A percentile compares a stretch with the other conserved stretches of the same genome.
Evolutionary conservation across 495 filamentous ascomycete species (phyloP).

Genomic region (Baudoinia panamericana): DNA sequence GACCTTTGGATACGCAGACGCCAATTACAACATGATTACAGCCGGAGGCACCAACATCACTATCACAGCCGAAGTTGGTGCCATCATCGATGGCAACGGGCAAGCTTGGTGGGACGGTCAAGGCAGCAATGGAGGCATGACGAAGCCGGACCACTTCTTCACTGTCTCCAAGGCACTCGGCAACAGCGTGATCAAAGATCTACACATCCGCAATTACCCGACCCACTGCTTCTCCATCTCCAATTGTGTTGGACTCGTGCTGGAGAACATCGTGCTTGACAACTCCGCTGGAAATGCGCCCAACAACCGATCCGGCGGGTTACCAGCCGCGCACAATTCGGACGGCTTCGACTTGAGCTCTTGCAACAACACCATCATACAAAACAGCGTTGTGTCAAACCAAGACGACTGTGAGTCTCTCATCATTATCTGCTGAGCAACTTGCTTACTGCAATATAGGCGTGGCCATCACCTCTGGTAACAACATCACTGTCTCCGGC

Average conservation of each 20-base stretch:
- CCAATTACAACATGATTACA: conserved; percentile 37
- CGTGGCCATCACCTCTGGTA: conserved; percentile 50
- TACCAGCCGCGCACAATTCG: conserved; percentile 46
- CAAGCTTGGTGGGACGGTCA: conserved; percentile 42
- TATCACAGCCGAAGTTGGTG: conserved; percentile 30
- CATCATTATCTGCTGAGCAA: conserved; percentile 8
- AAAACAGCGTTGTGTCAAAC: conserved; percentile 41
- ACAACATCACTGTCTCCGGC: conserved; percentile 38
- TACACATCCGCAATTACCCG: conserved; percentile 44
- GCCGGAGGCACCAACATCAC: conserved; percentile 36
- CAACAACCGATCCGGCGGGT: conserved; percentile 27
- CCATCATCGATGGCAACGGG: conserved; percentile 36
- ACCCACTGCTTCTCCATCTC: conserved; percentile 50
- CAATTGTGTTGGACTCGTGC: conserved; percentile 38
- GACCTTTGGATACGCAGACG: conserved; percentile 41
- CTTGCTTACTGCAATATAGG: conserved; percentile 29
- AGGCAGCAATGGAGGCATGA: conserved; percentile 43
- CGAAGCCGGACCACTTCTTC: conserved; percentile 46
- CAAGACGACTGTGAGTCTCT: conserved; percentile 45
- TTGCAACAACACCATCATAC: conserved; percentile 34
- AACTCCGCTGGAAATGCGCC: conserved; percentile 32
- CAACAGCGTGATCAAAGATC: conserved; percentile 31
- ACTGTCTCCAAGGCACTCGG: conserved; percentile 34
- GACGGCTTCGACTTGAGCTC: conserved; percentile 42
- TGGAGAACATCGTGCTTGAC: conserved; percentile 48